A percentile compares a stretch with the other conserved stretches of the same genome.
These are phyloP conservation scores for Datura wrightii DNA, from an alignment of 257 asterid genomes.

Conservation along the genomic window DNA sequence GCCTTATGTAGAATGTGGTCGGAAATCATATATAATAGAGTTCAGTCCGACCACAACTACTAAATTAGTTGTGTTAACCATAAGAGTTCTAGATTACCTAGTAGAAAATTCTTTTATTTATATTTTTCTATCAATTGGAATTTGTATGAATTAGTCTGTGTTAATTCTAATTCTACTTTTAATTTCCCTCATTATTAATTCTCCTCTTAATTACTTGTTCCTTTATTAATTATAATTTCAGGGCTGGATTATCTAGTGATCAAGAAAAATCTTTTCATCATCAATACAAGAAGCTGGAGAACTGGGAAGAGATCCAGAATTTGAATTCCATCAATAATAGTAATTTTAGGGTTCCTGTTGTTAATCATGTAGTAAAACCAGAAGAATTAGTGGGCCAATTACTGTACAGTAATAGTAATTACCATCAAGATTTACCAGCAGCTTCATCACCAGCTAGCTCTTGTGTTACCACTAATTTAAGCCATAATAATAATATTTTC, in stretches of 20 bases:
- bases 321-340: slow-evolving; percentile 39
- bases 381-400: slow-evolving; percentile 44
- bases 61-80: background rate
- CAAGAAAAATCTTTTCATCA: slow-evolving; percentile 62
- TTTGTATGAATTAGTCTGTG: background rate
- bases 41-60: background rate
- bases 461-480: slow-evolving; percentile 56
- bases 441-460: slow-evolving; percentile 63
- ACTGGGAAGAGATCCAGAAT: slow-evolving; percentile 68
- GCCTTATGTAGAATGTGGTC: background rate
- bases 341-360: slow-evolving; percentile 46
- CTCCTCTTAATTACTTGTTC: background rate
- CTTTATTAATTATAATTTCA: slow-evolving; percentile 26
- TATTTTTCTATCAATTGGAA: background rate
- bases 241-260: slow-evolving; percentile 58
- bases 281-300: slow-evolving; percentile 65
- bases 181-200: background rate
- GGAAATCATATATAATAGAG: background rate
- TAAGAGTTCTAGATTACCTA: background rate
- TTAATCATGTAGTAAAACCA: slow-evolving; percentile 57
- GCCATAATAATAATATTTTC: slow-evolving; percentile 48
- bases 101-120: too few relatives aligned
- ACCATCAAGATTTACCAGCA: slow-evolving; percentile 30
- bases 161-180: background rate
- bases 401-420: background rate